Conservation (phyloP, 305 asterid genomes). For the Fraxinus sp. region DNA sequence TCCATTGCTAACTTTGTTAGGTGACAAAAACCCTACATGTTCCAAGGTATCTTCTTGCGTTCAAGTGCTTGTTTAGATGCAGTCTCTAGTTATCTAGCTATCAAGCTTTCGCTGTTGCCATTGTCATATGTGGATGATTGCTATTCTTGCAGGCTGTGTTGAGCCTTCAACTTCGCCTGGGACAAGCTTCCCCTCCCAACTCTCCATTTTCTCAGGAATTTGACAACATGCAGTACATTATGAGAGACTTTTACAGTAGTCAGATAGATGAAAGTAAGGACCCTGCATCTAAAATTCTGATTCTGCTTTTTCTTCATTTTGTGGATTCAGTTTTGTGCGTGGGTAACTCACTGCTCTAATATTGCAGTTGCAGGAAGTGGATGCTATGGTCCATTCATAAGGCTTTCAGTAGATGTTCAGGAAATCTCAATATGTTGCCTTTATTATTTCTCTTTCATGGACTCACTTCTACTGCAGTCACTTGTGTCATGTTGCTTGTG, state of each 20-base stretch:
- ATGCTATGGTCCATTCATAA: constrained; percentile 74
- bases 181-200: constrained; percentile 54
- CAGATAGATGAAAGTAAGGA: constrained; percentile 46
- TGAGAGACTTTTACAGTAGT: constrained; percentile 55
- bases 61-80: constrained; percentile 3
- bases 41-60: constrained; percentile 58
- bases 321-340: constrained; percentile 19
- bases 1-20: constrained; percentile 57
- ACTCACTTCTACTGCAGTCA: constrained; percentile 65
- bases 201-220: constrained; percentile 49
- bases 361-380: constrained; percentile 52
- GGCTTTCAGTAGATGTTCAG: constrained; percentile 71
- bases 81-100: constrained; percentile 10
- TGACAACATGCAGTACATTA: constrained; percentile 53
- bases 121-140: constrained; percentile 12
- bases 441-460: constrained; percentile 66
- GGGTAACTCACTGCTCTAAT: constrained; percentile 26
- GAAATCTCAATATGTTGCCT: constrained; percentile 83
- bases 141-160: constrained; percentile 70
- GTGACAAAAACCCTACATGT: constrained; percentile 54
- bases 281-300: constrained; percentile 8
- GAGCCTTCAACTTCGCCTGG: constrained; percentile 62
- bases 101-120: constrained; percentile 14
- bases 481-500: constrained; percentile 81
- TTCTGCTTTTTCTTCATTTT: constrained; percentile 23